Conservation (phyloP, 768 basidiomycete species). For the Hericium rajendrae region DNA sequence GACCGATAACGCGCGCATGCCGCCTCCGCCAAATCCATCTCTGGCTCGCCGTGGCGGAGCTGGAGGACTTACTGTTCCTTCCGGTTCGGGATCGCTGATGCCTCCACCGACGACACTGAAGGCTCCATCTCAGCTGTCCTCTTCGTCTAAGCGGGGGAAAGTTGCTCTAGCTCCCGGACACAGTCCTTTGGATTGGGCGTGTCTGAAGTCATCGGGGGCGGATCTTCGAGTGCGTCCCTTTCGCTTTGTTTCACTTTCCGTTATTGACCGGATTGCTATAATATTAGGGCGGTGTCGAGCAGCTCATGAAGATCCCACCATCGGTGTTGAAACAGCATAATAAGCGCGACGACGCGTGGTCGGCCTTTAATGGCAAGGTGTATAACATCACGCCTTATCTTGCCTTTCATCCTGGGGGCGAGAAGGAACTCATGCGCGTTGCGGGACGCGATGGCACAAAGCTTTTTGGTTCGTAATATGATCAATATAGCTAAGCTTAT, state of each 20-base stretch:
- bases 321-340: conserved; percentile 76
- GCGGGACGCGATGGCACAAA: conserved; percentile 94
- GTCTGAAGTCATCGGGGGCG: conserved; percentile 67
- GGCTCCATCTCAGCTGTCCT: conserved; percentile 28
- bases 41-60: not conserved
- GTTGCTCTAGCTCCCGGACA: conserved; percentile 88
- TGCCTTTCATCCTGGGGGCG: conserved; percentile 89
- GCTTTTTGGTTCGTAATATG: conserved; percentile 65
- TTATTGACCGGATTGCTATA: not conserved
- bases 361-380: conserved; percentile 84
- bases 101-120: conserved; percentile 6
- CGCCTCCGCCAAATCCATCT: conserved; percentile 23
- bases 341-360: conserved; percentile 84
- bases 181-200: conserved; percentile 91
- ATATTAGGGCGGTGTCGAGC: conserved; percentile 56
- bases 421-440: conserved; percentile 87
- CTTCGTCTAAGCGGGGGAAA: conserved; percentile 54
- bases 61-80: not conserved
- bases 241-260: not conserved
- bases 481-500: not conserved
- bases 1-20: conserved; percentile 43
- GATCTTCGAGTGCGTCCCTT: conserved; percentile 58
- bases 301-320: conserved; percentile 57
- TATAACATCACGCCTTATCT: conserved; percentile 95
- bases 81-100: not conserved